These are phyloP conservation scores for Spinellus fusiger DNA, from an alignment of 192 early-diverging fungal species.

Conservation along the genomic window DNA sequence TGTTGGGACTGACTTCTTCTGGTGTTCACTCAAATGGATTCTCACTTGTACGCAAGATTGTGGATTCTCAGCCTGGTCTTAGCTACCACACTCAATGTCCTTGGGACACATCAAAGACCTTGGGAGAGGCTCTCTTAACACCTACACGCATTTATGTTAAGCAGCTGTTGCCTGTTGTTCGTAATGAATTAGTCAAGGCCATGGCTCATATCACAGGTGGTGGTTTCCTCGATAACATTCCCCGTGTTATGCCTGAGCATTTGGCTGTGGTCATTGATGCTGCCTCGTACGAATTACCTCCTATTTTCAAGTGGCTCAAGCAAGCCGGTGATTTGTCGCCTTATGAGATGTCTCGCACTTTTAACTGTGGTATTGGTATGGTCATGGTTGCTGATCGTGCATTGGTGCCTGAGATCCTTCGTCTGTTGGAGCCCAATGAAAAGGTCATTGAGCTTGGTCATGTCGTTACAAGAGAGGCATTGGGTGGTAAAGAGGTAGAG, in stretches of 20 bases:
- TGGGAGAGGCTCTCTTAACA: constrained; percentile 84
- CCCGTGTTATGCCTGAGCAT: constrained; percentile 83
- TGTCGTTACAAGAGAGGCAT: constrained; percentile 44
- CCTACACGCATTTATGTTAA: constrained; percentile 97
- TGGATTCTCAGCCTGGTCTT: constrained; percentile 64
- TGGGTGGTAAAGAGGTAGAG: constrained; percentile 46
- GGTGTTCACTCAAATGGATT: constrained; percentile 99
- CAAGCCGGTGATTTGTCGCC: constrained; percentile 70
- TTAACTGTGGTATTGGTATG: constrained; percentile 99
- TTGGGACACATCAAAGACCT: constrained; percentile 57
- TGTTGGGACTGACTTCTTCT: constrained; percentile 91
- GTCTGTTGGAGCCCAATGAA: constrained; percentile 58
- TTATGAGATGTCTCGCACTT: constrained; percentile 90
- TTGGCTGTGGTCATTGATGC: constrained; percentile 84
- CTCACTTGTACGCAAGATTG: constrained; percentile 91
- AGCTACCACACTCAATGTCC: constrained; percentile 77
- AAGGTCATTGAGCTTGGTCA: constrained; percentile 65
- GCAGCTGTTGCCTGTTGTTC: constrained; percentile 79
- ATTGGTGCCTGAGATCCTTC: constrained; percentile 54
- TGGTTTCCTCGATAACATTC: constrained; percentile 97
- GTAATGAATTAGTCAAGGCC: constrained; percentile 77
- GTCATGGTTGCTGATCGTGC: constrained; percentile 73
- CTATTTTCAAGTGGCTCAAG: constrained; percentile 96
- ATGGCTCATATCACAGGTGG: constrained; percentile 99
- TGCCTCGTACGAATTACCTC: constrained; percentile 68